These are phyloP conservation scores for Leptographium lundbergii DNA, from an alignment of 2,329 filamentous ascomycete species.

Conservation along the genomic window DNA sequence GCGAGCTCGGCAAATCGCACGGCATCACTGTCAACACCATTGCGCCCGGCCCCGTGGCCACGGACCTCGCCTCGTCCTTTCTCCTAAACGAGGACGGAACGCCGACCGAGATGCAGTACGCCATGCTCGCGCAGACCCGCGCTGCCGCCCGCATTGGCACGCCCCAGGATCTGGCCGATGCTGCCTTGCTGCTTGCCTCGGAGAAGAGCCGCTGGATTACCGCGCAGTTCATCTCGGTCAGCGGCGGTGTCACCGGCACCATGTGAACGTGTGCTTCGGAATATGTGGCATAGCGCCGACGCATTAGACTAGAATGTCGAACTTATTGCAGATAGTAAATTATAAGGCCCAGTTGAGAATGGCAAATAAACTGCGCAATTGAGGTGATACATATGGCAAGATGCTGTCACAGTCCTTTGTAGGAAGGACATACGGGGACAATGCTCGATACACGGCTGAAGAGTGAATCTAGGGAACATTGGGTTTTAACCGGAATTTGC, in stretches of 20 bases:
- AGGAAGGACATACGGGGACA: no score
- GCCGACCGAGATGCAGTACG: conserved; percentile 1
- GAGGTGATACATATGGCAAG: no score
- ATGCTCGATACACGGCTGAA: no score
- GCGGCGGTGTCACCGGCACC: conserved; percentile 22
- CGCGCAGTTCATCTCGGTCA: conserved; percentile 26
- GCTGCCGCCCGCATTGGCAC: conserved; percentile 22
- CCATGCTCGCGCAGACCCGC: conserved; percentile 12
- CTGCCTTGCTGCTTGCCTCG: conserved; percentile 23
- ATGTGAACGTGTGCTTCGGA: neutral
- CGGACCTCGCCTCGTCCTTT: conserved; percentile 16
- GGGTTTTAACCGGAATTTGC: no score
- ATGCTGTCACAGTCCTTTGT: no score
- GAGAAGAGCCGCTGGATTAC: conserved; percentile 32
- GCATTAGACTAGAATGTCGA: neutral
- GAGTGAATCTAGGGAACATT: no score
- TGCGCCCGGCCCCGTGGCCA: conserved; percentile 25
- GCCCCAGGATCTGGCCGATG: conserved; percentile 28
- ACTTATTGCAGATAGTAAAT: no score
- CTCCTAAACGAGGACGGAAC: conserved; percentile 7
- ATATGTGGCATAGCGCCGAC: neutral
- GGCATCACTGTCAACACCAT: conserved; percentile 32
- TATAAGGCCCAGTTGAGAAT: no score
- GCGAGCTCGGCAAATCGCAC: neutral
- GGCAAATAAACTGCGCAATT: no score